Evolutionary conservation across 306 rosid species (phyloP).

Genomic region (Trifolium repens): DNA sequence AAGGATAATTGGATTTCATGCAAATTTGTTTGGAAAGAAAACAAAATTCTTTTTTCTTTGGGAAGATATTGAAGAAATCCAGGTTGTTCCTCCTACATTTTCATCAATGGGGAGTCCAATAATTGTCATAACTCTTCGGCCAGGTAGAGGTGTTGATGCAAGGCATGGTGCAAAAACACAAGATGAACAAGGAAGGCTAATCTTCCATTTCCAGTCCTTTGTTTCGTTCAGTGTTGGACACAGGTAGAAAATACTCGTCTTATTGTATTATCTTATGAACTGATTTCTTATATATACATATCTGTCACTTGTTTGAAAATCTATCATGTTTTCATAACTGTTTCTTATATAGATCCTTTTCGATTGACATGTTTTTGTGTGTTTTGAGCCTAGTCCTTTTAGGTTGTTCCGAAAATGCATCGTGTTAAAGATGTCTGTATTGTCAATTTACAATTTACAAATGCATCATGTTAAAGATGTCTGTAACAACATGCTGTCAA

Average conservation of each 20-base stretch:
- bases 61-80: constrained; percentile 98
- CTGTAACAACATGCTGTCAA: background rate
- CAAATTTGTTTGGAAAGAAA: constrained; percentile 89
- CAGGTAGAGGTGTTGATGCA: constrained; percentile 91
- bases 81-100: constrained; percentile 73
- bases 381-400: constrained; percentile 19
- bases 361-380: constrained; percentile 17
- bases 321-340: constrained; percentile 9
- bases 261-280: constrained; percentile 16
- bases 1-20: constrained; percentile 93
- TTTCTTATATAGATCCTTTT: background rate
- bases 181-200: constrained; percentile 93
- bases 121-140: constrained; percentile 81
- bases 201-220: constrained; percentile 95
- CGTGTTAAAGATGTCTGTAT: constrained; percentile 24
- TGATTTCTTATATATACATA: constrained; percentile 30
- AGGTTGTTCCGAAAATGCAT: constrained; percentile 30
- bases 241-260: constrained; percentile 58
- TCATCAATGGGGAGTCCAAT: constrained; percentile 98
- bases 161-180: constrained; percentile 88
- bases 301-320: background rate
- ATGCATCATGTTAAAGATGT: constrained; percentile 29
- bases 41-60: constrained; percentile 90
- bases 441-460: background rate
- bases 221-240: constrained; percentile 85